phyloP scores from a whole-genome alignment of 2,329 filamentous ascomycete genomes.

The Phoma sp. region DNA sequence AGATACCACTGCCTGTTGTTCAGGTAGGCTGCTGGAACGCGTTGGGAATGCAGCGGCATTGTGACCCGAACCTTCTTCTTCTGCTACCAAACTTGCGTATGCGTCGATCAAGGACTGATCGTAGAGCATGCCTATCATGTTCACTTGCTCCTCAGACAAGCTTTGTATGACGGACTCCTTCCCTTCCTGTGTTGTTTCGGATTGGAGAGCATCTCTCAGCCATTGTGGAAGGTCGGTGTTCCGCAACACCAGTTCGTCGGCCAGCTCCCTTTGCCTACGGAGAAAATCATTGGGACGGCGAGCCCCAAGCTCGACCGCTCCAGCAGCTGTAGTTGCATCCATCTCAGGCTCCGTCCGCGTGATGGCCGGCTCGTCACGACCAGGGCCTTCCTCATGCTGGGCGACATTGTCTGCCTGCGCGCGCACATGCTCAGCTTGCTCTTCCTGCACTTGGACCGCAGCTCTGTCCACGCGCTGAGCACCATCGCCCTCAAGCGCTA shows the following conservation, averaged over 20 bases:
- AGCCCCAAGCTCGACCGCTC: conserved; percentile 9
- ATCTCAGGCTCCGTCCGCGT: background rate
- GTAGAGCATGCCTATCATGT: conserved; percentile 11
- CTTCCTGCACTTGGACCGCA: conserved; percentile 36
- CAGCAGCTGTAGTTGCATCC: conserved; percentile 8
- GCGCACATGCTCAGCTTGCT: conserved; percentile 17
- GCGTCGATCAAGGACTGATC: conserved; percentile 18
- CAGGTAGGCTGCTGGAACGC: conserved; percentile 24
- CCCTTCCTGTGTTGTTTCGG: conserved; percentile 1
- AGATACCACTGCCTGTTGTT: conserved; percentile 1
- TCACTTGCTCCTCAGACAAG: conserved; percentile 9
- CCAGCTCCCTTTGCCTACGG: conserved; percentile 7
- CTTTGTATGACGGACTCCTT: background rate
- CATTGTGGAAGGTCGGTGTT: conserved; percentile 18
- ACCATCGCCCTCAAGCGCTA: conserved; percentile 44
- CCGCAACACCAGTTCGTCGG: conserved; percentile 4
- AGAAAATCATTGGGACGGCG: conserved; percentile 7
- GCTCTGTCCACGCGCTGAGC: conserved; percentile 27
- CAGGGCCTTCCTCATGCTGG: conserved; percentile 13
- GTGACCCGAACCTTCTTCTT: conserved; percentile 10
- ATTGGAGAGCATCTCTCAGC: conserved; percentile 2
- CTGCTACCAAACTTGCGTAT: conserved; percentile 6
- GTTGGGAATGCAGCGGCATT: conserved; percentile 15
- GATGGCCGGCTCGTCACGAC: background rate
- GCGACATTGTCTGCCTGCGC: conserved; percentile 14